Conservation (phyloP, 495 filamentous ascomycete species). For the Bacidia gigantensis region DNA sequence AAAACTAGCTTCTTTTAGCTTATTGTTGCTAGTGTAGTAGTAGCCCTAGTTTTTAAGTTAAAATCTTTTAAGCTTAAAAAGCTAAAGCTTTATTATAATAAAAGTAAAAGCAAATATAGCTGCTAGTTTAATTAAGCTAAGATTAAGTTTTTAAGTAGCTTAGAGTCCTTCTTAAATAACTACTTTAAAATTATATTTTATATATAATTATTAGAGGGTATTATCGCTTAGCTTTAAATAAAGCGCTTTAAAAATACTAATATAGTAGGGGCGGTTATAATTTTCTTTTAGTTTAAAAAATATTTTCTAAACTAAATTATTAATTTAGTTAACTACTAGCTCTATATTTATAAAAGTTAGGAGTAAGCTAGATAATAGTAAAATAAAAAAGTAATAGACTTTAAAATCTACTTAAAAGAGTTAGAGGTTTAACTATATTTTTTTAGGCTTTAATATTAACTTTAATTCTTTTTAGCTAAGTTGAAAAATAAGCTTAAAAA, state of each 20-base stretch:
- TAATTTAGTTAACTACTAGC: no score
- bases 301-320: no score
- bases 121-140: neutral
- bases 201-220: no score
- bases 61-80: no score
- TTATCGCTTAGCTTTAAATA: no score
- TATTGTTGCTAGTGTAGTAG: neutral
- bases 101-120: neutral
- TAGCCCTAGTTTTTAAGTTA: neutral
- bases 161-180: neutral
- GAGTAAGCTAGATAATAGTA: no score
- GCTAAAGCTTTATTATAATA: neutral
- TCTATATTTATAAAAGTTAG: no score
- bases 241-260: no score
- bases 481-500: neutral
- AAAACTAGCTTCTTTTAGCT: neutral
- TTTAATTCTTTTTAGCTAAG: neutral
- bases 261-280: no score
- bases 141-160: neutral
- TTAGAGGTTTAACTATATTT: no score
- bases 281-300: no score
- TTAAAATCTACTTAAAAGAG: neutral
- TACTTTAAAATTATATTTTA: neutral
- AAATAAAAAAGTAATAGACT: neutral
- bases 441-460: slow-evolving; percentile 4